Base-by-base conservation (phyloP, 495 filamentous ascomycete species). In the Xylaria palmicola region DNA sequence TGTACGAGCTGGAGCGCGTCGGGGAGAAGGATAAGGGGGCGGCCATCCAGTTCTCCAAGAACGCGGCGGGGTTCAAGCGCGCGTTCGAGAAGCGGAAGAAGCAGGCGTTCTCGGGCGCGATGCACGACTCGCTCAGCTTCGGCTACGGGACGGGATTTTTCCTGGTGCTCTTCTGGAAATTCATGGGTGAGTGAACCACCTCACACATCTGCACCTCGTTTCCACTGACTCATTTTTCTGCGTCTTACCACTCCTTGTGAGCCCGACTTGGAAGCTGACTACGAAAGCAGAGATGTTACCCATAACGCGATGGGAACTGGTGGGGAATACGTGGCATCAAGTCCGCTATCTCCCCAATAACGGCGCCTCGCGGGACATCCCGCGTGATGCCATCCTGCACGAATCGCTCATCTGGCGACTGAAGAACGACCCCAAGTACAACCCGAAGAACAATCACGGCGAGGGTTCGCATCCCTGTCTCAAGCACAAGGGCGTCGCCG, bases 361-460 rank as follows among this genome's bases (percentile, higher is more conserved):
- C 39, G 89, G 88, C 19, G 85, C 87, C 57, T 77, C 83, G 2
- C 81, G 89, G 3, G 89, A 91, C 67, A 87, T 92, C 26, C 89
- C 89, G 0, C 72, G 79, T 9, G 77, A 83, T 63, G 86, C 85
- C 1, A 77, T 82, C 49, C 79, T 90, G 2, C 89, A 92, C 65
- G 74, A 82, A 32, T 85, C 81, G 9, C 86, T 86, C 2, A 77
- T 91, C 27, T 78, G 76, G 53, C 76, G 89, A 7, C 84, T 90
- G 84, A 65, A 83, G 39, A 78, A 77, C 4, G 72, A 89, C 58
- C 65, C 73, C 0, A 77, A 66, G 0, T 91, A 91, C 65, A 75
- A 85, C 0, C 88, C 88, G 1, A 84, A 82, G 3, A 91, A 91
- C 68, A 69, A 69, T 30, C 64, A 67, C n/a, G 67, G 67, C 20